Evolutionary conservation across 768 basidiomycete genomes (phyloP), one percentile per base, ranked within the genome.

Genomic region (Pleurotus tuoliensis): DNA sequence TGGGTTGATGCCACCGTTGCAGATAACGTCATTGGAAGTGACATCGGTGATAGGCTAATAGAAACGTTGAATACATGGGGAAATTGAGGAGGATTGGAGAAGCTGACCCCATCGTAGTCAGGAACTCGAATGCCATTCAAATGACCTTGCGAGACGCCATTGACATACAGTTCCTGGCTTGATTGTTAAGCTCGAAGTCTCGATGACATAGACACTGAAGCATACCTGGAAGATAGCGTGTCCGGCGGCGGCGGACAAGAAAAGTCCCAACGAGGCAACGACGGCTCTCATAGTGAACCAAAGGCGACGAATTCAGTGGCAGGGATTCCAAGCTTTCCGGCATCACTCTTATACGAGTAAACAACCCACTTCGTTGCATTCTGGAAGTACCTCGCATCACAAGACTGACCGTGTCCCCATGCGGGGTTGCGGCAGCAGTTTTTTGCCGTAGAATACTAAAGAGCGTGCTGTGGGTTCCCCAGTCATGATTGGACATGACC

Each of bases 1-100:
- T 3, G 79, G 81, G 63, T 82, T 83, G 61, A 80, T 80, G 13
- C 81, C 82, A 22, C 82, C 81, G 50, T 84, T 84, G 73, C 83
- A 84, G 56, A 83, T 83, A 39, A 77, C 55, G 61, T 77, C 77
- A 66, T 81, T 81, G 0, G 79, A 81, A 5, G 75, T 81, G 15
- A 84, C 81, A 61, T 84, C 79, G 13, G 67, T 81, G 56, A 86
- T 82, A 16, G 82, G 81, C 81, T 82, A n/a, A 8, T 46, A 24
- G 39, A 18, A 48, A 9, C 24, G 15, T 16, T 15, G 25, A 47
- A 43, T 22, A 57, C 49, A 41, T n/a, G 44, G 13, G 41, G 34
- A n/a, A 39, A 6, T 56, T 40, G 30, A 25, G 12, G 9, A 25
- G 12, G 11, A 34, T 38, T 18, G 0, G 15, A 38, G 41, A 47